phyloP scores from a whole-genome alignment of 2,329 filamentous ascomycete species.

The Colletotrichum magnum region DNA sequence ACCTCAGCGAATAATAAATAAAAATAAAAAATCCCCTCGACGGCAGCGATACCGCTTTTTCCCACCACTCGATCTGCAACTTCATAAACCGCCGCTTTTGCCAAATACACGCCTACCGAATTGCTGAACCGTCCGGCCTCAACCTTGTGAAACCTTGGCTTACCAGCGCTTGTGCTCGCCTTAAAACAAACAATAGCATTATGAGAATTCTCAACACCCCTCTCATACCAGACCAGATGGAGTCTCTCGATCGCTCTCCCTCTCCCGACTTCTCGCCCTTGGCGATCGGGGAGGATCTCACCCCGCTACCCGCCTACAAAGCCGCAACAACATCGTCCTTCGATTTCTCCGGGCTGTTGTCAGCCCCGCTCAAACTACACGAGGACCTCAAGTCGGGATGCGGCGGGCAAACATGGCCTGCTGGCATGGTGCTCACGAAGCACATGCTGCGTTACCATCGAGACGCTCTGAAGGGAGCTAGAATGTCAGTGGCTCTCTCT shows the following conservation, averaged over 20 bases:
- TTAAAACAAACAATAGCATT: conserved; percentile 20
- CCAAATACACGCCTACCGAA: not conserved
- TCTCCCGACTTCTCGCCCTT: conserved; percentile 67
- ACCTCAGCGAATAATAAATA: conserved; percentile 16
- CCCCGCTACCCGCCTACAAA: conserved; percentile 74
- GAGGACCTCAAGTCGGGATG: conserved; percentile 92
- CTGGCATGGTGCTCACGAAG: conserved; percentile 88
- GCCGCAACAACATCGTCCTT: conserved; percentile 65
- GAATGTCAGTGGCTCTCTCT: conserved; percentile 73
- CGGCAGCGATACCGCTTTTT: conserved; percentile 35
- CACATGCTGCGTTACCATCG: conserved; percentile 85
- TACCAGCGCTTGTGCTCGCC: conserved; percentile 1
- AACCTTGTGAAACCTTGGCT: not conserved
- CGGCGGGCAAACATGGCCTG: conserved; percentile 94
- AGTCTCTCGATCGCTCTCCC: conserved; percentile 47
- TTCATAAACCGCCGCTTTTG: conserved; percentile 7
- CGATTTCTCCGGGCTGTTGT: conserved; percentile 82
- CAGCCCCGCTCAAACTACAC: conserved; percentile 79
- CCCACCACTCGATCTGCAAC: conserved; percentile 11
- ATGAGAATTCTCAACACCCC: conserved; percentile 39
- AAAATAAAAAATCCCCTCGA: conserved; percentile 18
- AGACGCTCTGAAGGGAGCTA: conserved; percentile 73
- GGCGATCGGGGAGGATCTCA: conserved; percentile 66
- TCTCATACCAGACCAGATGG: conserved; percentile 34
- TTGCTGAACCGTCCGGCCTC: conserved; percentile 1